Base-by-base conservation (phyloP, 2,329 filamentous ascomycete genomes). In the Capronia coronata region DNA sequence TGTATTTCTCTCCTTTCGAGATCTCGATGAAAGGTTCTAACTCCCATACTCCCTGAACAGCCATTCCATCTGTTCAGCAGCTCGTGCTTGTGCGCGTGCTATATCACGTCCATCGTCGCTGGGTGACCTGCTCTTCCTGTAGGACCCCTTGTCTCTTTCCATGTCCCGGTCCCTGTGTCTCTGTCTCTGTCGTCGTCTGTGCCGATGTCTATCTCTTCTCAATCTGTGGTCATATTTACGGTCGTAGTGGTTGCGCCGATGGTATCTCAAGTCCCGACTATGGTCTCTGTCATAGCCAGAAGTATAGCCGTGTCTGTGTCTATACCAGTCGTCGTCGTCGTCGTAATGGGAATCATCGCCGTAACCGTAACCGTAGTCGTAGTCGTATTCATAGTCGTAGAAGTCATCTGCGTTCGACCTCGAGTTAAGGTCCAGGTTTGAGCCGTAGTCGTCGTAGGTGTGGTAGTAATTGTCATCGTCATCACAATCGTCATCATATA, bases 1-100 rank as follows among this genome's bases (percentile, higher is more conserved):
- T n/a, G n/a, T n/a, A n/a, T n/a, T n/a, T n/a, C n/a, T n/a, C n/a
- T n/a, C n/a, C n/a, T n/a, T n/a, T n/a, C n/a, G n/a, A n/a, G n/a
- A n/a, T n/a, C n/a, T n/a, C n/a, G n/a, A n/a, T n/a, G n/a, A n/a
- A n/a, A n/a, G 25, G 25, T 27, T 10, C 25, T 34, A 34, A 23
- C 43, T 39, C 11, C 43, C 43, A 39, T 46, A 39, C 5, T 29
- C 9, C 14, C 32, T 46, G 7, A 11, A 34, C 19, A 38, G 29
- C 43, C 43, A 46, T 32, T 27, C 21, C 14, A 7, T 18, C 27
- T 46, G 27, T 27, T n/a, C 32, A 14, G 43, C 43, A 13, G 43
- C 43, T 11, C 25, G 18, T 27, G 10, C 29, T 16, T 46, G 30
- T n/a, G 30, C 30, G 5, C n/a, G 6, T 7, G 30, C 13, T 4